Base-by-base conservation (phyloP, 495 filamentous ascomycete species). In the Glarea lozoyensis region DNA sequence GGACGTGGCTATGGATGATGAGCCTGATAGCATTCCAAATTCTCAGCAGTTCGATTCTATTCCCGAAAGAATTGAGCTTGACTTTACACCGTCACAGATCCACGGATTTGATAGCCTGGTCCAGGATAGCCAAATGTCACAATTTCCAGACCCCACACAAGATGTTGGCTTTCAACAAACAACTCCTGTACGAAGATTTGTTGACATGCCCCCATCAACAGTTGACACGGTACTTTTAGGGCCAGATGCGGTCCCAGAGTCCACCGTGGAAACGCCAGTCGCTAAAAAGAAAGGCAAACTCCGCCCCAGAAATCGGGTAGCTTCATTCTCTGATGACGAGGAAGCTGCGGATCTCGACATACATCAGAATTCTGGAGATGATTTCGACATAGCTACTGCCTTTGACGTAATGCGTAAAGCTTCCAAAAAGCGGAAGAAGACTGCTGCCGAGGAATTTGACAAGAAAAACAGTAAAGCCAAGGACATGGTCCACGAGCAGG, bases 381-480 rank as follows among this genome's bases (percentile, higher is more conserved):
- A 80, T 32, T 59, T 59, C 22, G 55, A 72, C 21, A 62, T 68
- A 41, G 59, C 62, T 3, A 70, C 73, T 45, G 83, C 79, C 0
- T 95, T 95, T 55, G 70, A 74, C 40, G 58, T 84, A n/a, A 80
- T 95, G 78, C 78, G 79, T 53, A 81, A 82, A 49, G 79, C 77
- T 0, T 63, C 78, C 0, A 76, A 68, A 57, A 62, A 75, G 56
- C 79, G 80, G 48, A 62, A 75, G 56, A 79, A 81, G 48, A 56
- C 63, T 27, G 50, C 51, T 2, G 51, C 55, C 2, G 63, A 72
- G 16, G 62, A 66, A 6, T 94, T 86, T 50, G 75, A 94, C 59
- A 92, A 84, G 65, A 86, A 81, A 54, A 92, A 82, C 57, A 93
- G 86, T 61, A 84, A 88, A 53, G 89, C 88, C 0, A 88, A 79